Evolutionary conservation across 495 filamentous ascomycete species (phyloP).

Genomic region (Trichoderma gamsii): DNA sequence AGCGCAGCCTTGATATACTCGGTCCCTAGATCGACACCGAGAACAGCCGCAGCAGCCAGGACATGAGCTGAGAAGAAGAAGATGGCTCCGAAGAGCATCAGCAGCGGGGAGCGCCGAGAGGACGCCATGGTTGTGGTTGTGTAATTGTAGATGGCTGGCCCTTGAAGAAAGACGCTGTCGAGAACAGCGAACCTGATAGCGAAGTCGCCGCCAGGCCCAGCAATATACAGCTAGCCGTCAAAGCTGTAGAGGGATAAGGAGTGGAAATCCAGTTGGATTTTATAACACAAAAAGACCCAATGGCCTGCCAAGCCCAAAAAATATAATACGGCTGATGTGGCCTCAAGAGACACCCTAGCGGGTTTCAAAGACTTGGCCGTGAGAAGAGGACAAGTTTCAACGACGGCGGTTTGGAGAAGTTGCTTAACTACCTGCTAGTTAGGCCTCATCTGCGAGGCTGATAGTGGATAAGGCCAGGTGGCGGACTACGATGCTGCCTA

Average conservation of each 20-base stretch:
- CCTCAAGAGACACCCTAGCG: conserved; percentile 8
- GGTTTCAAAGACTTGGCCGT: conserved; percentile 6
- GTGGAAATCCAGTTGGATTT: background rate
- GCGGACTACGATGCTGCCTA: background rate
- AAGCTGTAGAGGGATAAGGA: background rate
- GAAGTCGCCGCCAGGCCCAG: conserved; percentile 8
- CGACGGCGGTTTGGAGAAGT: background rate
- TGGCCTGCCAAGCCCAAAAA: background rate
- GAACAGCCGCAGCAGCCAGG: conserved; percentile 59
- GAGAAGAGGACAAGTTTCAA: conserved; percentile 14
- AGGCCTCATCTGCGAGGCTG: background rate
- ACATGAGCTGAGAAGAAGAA: conserved; percentile 45
- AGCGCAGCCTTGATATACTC: conserved; percentile 95
- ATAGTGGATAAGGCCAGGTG: conserved; percentile 11
- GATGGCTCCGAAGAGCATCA: conserved; percentile 40
- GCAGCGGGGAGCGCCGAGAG: conserved; percentile 30
- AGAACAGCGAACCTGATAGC: conserved; percentile 7
- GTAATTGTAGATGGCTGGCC: background rate
- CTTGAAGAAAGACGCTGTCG: background rate
- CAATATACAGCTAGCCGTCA: background rate
- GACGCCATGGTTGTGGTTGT: background rate
- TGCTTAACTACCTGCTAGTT: background rate
- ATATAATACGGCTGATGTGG: conserved; percentile 4
- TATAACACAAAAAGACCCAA: background rate
- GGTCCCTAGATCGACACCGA: conserved; percentile 92